Conservation (phyloP, 805 yeast species). For the Suhomyces vadensis region DNA sequence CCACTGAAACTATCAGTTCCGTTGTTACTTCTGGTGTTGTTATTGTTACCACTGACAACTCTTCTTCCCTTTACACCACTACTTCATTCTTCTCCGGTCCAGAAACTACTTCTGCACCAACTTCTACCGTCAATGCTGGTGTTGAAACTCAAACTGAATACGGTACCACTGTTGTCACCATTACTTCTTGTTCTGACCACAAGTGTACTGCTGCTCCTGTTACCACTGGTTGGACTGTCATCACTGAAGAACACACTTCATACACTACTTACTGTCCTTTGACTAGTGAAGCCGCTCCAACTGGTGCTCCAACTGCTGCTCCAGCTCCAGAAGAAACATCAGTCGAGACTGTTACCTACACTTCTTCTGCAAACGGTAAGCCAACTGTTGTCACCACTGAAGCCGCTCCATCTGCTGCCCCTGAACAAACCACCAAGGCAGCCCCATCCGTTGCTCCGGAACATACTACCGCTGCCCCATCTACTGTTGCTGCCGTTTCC, state of each 20-base stretch:
- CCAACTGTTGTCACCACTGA: conserved; percentile 9
- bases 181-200: conserved; percentile 37
- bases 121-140: conserved; percentile 21
- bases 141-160: conserved; percentile 21
- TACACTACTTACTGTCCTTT: conserved; percentile 40
- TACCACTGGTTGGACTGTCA: conserved; percentile 40
- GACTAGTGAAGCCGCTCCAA: conserved; percentile 10
- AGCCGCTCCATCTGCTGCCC: conserved; percentile 1
- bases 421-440: conserved; percentile 4
- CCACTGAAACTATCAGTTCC: conserved; percentile 1
- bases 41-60: conserved; percentile 1
- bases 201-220: conserved; percentile 22
- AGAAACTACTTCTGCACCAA: conserved; percentile 22
- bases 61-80: conserved; percentile 6
- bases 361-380: conserved; percentile 3
- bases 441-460: conserved; percentile 3
- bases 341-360: conserved; percentile 1
- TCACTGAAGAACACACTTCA: conserved; percentile 29
- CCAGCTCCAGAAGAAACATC: conserved; percentile 5
- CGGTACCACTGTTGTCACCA: conserved; percentile 32
- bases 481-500: conserved; percentile 9
- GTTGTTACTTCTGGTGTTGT: conserved; percentile 2
- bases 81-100: conserved; percentile 6
- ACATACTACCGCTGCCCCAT: conserved; percentile 4
- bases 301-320: conserved; percentile 5